phyloP scores from a whole-genome alignment of 2,329 filamentous ascomycete genomes.

The Cladophialophora chaetospira region DNA sequence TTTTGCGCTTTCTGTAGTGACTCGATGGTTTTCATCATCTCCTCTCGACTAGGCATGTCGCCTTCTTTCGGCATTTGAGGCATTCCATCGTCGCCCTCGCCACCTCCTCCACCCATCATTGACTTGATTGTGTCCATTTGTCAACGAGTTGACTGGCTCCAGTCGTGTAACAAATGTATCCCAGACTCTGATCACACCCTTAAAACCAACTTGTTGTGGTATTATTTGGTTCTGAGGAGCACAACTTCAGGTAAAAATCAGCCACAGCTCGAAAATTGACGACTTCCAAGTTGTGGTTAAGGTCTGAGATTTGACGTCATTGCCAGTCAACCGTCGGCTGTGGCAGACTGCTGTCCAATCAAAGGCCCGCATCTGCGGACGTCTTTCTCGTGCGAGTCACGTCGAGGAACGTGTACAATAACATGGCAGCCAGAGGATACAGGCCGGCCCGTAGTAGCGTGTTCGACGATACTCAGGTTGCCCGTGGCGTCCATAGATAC shows the following conservation, averaged over 20 bases:
- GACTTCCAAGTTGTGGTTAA: not conserved
- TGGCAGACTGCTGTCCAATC: not conserved
- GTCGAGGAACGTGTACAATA: no score
- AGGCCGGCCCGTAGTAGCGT: no score
- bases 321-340: not conserved
- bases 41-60: constrained; percentile 13
- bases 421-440: no score
- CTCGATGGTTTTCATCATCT: constrained; percentile 24
- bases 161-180: no score
- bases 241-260: not conserved
- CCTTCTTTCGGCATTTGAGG: not conserved
- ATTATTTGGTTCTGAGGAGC: not conserved
- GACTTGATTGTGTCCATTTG: constrained; percentile 9
- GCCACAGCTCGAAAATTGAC: not conserved
- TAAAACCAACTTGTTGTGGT: no score
- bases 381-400: no score
- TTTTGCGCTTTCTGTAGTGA: constrained; percentile 25
- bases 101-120: not conserved
- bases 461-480: no score
- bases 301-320: not conserved
- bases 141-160: no score
- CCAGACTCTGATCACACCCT: no score
- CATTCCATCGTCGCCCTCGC: not conserved
- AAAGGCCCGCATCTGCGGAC: not conserved
- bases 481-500: no score